Conservation (phyloP, 2,329 filamentous ascomycete genomes). For the Cladophialophora psammophila region DNA sequence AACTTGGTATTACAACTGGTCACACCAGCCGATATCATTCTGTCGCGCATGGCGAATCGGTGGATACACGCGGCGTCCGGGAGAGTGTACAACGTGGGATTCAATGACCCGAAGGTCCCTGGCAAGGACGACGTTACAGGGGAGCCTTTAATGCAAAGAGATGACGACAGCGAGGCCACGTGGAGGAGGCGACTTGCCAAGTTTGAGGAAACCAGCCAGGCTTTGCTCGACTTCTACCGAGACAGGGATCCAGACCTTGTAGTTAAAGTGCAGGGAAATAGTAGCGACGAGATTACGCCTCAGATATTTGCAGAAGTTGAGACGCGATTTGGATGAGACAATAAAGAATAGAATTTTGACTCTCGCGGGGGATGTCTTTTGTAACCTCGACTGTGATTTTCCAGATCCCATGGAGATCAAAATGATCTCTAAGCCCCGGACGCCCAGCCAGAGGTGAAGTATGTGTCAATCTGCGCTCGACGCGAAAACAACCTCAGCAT, state of each 20-base stretch:
- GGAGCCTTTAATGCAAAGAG: constrained; percentile 79
- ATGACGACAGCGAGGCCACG: constrained; percentile 85
- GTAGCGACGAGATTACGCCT: constrained; percentile 95
- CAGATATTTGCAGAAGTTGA: constrained; percentile 84
- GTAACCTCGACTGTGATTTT: constrained; percentile 44
- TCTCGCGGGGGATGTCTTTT: constrained; percentile 19
- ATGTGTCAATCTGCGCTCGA: constrained; percentile 36
- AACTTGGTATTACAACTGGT: constrained; percentile 89
- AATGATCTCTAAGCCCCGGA: constrained; percentile 42
- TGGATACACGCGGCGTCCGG: constrained; percentile 95
- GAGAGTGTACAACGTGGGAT: constrained; percentile 92
- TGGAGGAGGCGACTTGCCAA: constrained; percentile 81
- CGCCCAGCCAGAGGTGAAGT: constrained; percentile 41
- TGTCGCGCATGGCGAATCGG: constrained; percentile 86
- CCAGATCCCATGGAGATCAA: constrained; percentile 42
- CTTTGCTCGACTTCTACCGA: constrained; percentile 87
- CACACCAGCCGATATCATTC: constrained; percentile 84
- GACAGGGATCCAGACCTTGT: constrained; percentile 72
- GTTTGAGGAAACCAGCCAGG: constrained; percentile 86
- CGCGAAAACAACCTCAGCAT: constrained; percentile 40
- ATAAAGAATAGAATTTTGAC: constrained; percentile 8
- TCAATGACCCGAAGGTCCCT: constrained; percentile 81
- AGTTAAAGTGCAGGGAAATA: constrained; percentile 85
- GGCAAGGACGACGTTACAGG: constrained; percentile 92
- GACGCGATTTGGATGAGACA: constrained; percentile 67